Evolutionary conservation across 768 basidiomycete species (phyloP).

Genomic region (Galerina marginata): DNA sequence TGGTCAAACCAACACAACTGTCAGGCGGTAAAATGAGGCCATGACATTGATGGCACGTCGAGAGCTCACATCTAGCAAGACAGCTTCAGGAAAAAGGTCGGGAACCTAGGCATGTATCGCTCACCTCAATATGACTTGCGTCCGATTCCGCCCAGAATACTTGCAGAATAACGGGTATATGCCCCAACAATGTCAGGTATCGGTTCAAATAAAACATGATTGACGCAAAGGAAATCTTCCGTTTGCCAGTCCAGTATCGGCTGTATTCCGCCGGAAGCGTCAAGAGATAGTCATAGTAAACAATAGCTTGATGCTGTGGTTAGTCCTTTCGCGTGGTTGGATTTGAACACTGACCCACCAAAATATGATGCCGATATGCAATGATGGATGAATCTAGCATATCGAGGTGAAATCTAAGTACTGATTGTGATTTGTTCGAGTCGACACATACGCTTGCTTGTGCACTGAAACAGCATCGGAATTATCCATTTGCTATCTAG

Average conservation of each 20-base stretch:
- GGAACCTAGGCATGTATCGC: not conserved
- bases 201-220: not conserved
- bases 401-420: no score
- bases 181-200: not conserved
- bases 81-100: no score
- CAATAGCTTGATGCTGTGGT: not conserved
- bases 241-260: not conserved
- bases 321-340: no score
- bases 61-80: not conserved
- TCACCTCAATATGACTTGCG: not conserved
- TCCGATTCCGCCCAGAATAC: not conserved
- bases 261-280: not conserved
- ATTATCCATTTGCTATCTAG: no score
- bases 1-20: not conserved
- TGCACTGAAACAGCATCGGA: no score
- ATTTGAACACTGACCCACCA: no score
- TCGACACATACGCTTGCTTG: no score
- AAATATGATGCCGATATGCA: no score
- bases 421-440: no score
- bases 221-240: not conserved
- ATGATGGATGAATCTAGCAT: no score
- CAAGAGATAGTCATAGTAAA: conserved; percentile 4
- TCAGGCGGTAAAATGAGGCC: no score
- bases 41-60: not conserved
- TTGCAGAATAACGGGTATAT: not conserved